Base-by-base conservation (phyloP, 768 basidiomycete genomes). In the Cubamyces lactineus region DNA sequence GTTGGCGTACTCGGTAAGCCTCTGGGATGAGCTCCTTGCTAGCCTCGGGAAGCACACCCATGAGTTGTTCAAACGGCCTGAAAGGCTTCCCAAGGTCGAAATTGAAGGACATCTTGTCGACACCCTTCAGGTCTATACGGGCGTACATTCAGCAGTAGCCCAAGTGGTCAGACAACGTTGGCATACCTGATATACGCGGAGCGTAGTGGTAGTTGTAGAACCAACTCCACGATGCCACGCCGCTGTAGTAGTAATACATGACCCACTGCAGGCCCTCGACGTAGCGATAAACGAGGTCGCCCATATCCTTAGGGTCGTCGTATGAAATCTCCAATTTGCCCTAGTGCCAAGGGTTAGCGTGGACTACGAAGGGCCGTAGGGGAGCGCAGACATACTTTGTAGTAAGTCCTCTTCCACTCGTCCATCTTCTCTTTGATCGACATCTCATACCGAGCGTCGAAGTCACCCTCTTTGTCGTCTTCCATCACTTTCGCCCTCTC, bases 171-270 rank as follows among this genome's bases (percentile, higher is more conserved):
- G 13, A 2, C 5, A 19, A 2, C 8, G 15, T 5, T 13, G 16
- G 71, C 82, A 55, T 68, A 96, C 96, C 96, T 19, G 94, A 94
- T 57, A 98, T 98, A 28, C 95, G 86, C 21, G 97, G 97, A 0
- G 97, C 91, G 73, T 96, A 99, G 72, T 99, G 96, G 73, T 98
- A 98, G 74, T 96, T 80, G 76, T 98, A 98, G 79, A 96, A 99
- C 97, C 97, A 98, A 21, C 92, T 85, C 97, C 97, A 99, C 16
- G 94, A 96, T 5, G 94, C 91, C 17, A 98, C 95, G 5, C 97
- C 97, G 64, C 91, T 86, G 74, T 98, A 98, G 73, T 99, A 99
- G 74, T 99, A 99, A 71, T 94, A 91, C 90, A 99, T 92, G 34
- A 98, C 94, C 97, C 96, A 98, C 71, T 99, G 97, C 63, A 99